These are phyloP conservation scores for Trypanosoma boissoni DNA, from an alignment of 208 protist species.

Conservation along the genomic window DNA sequence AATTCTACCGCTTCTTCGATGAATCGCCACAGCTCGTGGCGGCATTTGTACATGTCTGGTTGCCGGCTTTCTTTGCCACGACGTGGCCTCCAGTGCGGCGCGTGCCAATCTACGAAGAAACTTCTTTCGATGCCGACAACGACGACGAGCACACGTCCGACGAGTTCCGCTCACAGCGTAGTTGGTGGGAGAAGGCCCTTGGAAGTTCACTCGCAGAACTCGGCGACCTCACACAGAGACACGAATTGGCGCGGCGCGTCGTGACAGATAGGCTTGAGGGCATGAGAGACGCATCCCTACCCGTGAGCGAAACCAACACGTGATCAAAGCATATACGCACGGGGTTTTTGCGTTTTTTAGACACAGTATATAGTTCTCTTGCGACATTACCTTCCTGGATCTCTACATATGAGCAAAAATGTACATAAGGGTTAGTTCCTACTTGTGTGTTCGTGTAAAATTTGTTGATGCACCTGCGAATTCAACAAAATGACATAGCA, in stretches of 20 bases:
- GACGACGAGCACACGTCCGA: neutral
- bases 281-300: conserved; percentile 11
- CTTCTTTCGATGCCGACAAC: conserved; percentile 4
- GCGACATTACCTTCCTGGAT: too few relatives aligned
- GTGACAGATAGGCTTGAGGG: conserved; percentile 13
- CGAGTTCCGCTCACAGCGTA: conserved; percentile 1
- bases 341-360: conserved; percentile 25
- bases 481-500: too few relatives aligned
- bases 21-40: conserved; percentile 54
- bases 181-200: conserved; percentile 11
- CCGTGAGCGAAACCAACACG: neutral
- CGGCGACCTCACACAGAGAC: conserved; percentile 5
- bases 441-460: too few relatives aligned
- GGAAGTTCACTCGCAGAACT: conserved; percentile 1
- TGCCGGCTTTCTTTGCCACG: conserved; percentile 27
- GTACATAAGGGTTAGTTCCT: too few relatives aligned
- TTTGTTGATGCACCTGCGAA: too few relatives aligned
- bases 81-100: conserved; percentile 13
- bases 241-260: conserved; percentile 4
- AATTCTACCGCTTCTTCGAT: conserved; percentile 73
- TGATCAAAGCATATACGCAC: too few relatives aligned
- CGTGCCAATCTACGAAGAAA: conserved; percentile 1
- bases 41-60: conserved; percentile 72
- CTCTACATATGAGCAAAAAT: too few relatives aligned
- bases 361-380: too few relatives aligned